Conservation (phyloP, 2,329 filamentous ascomycete species). For the Penicillium thymicola region DNA sequence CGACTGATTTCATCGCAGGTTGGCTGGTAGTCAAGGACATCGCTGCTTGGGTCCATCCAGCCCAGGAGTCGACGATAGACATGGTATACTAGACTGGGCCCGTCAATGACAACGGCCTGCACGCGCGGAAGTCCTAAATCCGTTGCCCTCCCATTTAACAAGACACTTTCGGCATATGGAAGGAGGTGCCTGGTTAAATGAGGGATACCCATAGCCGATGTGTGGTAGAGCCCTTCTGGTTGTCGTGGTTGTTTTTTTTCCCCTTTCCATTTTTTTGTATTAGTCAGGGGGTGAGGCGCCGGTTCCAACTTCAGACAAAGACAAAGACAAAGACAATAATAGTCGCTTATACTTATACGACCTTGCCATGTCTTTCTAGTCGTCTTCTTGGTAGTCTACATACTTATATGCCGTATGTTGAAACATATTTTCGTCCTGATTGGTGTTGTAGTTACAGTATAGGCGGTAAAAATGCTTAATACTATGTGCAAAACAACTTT, state of each 20-base stretch:
- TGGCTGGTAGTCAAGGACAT: constrained; percentile 53
- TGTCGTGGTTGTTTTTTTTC: neutral
- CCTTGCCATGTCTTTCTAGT: no score
- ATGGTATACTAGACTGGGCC: constrained; percentile 73
- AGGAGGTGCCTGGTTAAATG: constrained; percentile 32
- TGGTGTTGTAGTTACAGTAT: no score
- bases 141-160: constrained; percentile 14
- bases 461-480: no score
- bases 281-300: neutral
- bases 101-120: constrained; percentile 62
- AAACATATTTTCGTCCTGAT: no score
- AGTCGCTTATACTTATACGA: no score
- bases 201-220: constrained; percentile 33
- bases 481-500: no score
- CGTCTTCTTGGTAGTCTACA: no score
- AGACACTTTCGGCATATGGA: constrained; percentile 29
- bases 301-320: no score
- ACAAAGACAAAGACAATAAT: no score
- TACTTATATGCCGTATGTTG: no score
- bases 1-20: constrained; percentile 62
- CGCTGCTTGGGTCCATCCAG: constrained; percentile 37
- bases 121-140: constrained; percentile 13
- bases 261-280: neutral
- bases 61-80: constrained; percentile 59
- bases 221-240: neutral